Evolutionary conservation across 1,139 yeast species (phyloP).

Genomic region (Zygoascus meyerae): DNA sequence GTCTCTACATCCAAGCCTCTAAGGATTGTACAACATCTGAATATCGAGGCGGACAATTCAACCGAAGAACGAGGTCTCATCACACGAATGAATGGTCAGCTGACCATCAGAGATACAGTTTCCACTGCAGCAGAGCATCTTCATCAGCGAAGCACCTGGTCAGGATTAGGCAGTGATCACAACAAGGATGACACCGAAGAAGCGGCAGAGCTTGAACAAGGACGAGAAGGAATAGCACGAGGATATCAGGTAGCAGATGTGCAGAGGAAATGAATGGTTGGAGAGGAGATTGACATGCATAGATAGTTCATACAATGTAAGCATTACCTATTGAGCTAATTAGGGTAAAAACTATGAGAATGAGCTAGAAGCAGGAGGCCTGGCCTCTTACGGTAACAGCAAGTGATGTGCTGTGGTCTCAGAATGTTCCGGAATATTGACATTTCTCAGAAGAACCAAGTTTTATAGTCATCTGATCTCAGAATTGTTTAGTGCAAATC

Average conservation of each 20-base stretch:
- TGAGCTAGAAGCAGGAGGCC: no score
- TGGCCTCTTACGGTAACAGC: no score
- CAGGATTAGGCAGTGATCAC: conserved; percentile 87
- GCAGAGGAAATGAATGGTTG: conserved; percentile 13
- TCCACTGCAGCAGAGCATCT: conserved; percentile 82
- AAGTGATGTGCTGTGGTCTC: no score
- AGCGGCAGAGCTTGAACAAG: conserved; percentile 62
- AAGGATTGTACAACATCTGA: conserved; percentile 57
- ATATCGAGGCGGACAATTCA: conserved; percentile 36
- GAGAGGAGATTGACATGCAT: neutral
- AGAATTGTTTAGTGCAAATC: no score
- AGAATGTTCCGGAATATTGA: no score
- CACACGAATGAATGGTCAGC: conserved; percentile 52
- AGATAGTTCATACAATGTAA: neutral
- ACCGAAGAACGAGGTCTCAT: conserved; percentile 43
- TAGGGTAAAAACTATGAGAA: no score
- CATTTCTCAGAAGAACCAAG: no score
- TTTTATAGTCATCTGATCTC: no score
- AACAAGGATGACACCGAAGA: conserved; percentile 37
- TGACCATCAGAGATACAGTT: conserved; percentile 68
- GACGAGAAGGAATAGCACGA: conserved; percentile 82
- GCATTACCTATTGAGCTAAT: no score
- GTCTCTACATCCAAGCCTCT: conserved; percentile 69
- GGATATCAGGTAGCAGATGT: conserved; percentile 50
- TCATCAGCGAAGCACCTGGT: conserved; percentile 68